phyloP scores from a whole-genome alignment of 371 early-diverging fungal species.

The Mortierella sp. region DNA sequence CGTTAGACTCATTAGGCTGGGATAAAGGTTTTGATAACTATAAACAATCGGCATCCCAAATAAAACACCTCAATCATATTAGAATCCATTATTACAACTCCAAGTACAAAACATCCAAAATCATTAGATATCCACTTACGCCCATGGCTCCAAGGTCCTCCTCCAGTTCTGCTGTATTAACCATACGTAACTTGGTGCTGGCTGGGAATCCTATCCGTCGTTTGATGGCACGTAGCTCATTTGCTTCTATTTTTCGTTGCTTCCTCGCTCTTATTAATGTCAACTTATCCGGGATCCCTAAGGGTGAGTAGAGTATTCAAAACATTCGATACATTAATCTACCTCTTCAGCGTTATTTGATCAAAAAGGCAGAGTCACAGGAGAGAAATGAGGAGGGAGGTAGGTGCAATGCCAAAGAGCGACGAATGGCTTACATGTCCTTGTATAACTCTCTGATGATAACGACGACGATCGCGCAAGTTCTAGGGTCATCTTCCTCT shows the following conservation, averaged over 20 bases:
- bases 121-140: slow-evolving; percentile 37
- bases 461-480: slow-evolving; percentile 9
- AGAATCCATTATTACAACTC: neutral
- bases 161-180: slow-evolving; percentile 59
- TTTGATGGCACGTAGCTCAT: slow-evolving; percentile 60
- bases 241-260: slow-evolving; percentile 54
- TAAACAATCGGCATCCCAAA: neutral
- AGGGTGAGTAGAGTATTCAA: neutral
- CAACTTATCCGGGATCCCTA: slow-evolving; percentile 28
- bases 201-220: slow-evolving; percentile 63
- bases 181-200: slow-evolving; percentile 59
- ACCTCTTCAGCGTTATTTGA: neutral
- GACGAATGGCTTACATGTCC: neutral
- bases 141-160: slow-evolving; percentile 64
- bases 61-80: neutral
- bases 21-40: neutral
- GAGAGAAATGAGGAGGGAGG: neutral
- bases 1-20: neutral
- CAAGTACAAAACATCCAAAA: neutral
- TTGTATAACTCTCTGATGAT: neutral
- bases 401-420: neutral
- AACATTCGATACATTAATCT: neutral
- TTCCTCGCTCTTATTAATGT: slow-evolving; percentile 58
- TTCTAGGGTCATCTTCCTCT: slow-evolving; percentile 27
- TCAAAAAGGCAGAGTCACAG: neutral